These are phyloP conservation scores for Cutaneotrichosporon daszewskae DNA, from an alignment of 1,284 basidiomycete genomes.

Conservation along the genomic window DNA sequence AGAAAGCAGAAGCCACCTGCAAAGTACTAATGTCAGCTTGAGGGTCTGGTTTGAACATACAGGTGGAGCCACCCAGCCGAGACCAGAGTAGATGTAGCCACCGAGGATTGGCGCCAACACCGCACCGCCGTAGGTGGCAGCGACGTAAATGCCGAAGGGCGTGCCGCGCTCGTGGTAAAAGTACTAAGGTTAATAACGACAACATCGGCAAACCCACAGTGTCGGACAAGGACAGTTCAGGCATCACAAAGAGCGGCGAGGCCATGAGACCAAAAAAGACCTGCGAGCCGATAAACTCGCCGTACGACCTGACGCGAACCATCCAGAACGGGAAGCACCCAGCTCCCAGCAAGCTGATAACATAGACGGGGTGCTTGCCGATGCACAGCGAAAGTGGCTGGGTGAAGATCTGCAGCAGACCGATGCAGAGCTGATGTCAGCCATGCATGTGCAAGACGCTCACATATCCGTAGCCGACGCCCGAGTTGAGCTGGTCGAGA, in stretches of 20 bases:
- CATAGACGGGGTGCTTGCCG: constrained; percentile 27
- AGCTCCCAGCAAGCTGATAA: background rate
- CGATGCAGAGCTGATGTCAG: constrained; percentile 13
- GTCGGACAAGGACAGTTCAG: constrained; percentile 26
- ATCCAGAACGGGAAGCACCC: constrained; percentile 1
- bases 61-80: constrained; percentile 21
- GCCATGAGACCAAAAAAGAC: constrained; percentile 17
- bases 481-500: constrained; percentile 25
- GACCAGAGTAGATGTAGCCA: constrained; percentile 25
- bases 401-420: constrained; percentile 17
- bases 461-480: constrained; percentile 26
- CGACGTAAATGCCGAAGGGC: constrained; percentile 23
- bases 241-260: constrained; percentile 22
- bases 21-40: too few species aligned
- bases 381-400: constrained; percentile 21
- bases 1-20: constrained; percentile 15
- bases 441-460: too few species aligned
- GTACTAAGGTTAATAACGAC: constrained; percentile 16
- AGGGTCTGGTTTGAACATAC: too few species aligned
- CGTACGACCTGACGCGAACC: background rate
- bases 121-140: constrained; percentile 20
- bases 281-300: constrained; percentile 2
- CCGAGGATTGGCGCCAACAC: constrained; percentile 20
- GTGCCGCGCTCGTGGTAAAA: constrained; percentile 29
- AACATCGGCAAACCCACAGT: constrained; percentile 12